Percentiles rank a stretch among this genome's conserved stretches.
Conservation (phyloP, 75 land plant genomes). For the Cryptomeria japonica region DNA sequence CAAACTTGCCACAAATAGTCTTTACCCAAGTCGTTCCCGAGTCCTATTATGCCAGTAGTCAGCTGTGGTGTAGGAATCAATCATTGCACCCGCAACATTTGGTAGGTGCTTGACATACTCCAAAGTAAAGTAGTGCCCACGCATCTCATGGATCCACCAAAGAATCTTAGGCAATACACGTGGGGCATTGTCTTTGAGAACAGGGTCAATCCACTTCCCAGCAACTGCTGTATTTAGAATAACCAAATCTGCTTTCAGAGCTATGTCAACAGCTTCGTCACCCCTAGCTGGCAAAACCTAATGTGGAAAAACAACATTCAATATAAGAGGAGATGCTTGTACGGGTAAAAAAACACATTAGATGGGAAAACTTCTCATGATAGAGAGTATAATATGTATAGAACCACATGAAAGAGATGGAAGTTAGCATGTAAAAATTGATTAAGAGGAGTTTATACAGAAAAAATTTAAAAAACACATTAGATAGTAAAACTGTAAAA, state of each 20-base stretch:
- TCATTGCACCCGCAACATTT: slow-evolving; percentile 84
- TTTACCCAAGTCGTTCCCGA: slow-evolving; percentile 63
- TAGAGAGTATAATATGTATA: background rate
- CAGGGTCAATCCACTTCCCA: slow-evolving; percentile 90
- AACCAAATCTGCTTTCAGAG: slow-evolving; percentile 74
- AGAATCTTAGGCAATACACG: slow-evolving; percentile 74
- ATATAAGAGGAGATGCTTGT: background rate
- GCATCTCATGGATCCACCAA: slow-evolving; percentile 99
- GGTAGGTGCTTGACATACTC: slow-evolving; percentile 89
- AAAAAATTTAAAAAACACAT: background rate
- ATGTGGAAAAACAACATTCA: background rate
- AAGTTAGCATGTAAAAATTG: background rate
- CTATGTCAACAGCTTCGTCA: slow-evolving; percentile 48
- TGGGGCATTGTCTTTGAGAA: slow-evolving; percentile 48
- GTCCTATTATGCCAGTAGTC: slow-evolving; percentile 88
- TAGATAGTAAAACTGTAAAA: background rate
- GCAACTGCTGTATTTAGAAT: slow-evolving; percentile 92
- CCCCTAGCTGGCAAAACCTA: slow-evolving; percentile 74
- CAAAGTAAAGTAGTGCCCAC: slow-evolving; percentile 85
- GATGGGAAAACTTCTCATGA: background rate
- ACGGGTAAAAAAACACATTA: background rate
- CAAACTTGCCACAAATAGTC: background rate
- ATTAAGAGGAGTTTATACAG: background rate
- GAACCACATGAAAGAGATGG: background rate
- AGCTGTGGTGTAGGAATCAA: slow-evolving; percentile 83